Base-by-base conservation (phyloP, 805 yeast species). In the Schizosaccharomyces lindneri region DNA sequence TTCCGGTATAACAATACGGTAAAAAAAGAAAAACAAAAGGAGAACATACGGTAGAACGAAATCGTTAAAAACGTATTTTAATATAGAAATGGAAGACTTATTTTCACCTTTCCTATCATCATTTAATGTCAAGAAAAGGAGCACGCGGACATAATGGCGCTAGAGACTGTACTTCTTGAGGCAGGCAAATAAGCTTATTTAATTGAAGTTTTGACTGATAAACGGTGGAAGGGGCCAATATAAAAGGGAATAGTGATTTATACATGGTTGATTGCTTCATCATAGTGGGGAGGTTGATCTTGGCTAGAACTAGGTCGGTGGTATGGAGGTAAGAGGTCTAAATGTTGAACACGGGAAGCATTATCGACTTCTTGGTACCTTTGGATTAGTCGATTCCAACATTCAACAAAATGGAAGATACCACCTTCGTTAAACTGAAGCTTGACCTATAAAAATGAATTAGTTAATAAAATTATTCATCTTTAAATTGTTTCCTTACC, bases 271-370 rank as follows among this genome's bases (percentile, higher is more conserved):
- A 24, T 29, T 17, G 57, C 57, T 21, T 51, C 57, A 21, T 51
- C 57, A 51, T 51, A 51, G 2, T 24, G 36, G 27, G 57, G 57
- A 51, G 57, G 57, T 24, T 29, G 31, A 24, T 51, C 57, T 51
- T 51, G 57, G 36, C 57, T 51, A 11, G 57, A 51, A 29, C 57
- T 51, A 24, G 57, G 57, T 24, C 57, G 57, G 15, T 51, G 57
- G 36, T 51, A 51, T 9, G 57, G 57, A n/a, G 57, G 57, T 29
- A 51, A 29, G 2, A 29, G 57, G 7, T 51, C 57, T 24, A 51
- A 51, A 24, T 51, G 57, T 29, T 51, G 57, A 5, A 51, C 57
- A 24, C 36, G 57, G 3, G 36, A 21, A 24, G 27, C 57, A 51
- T n/a, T 51, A 17, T 29, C 57, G 11, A 51, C 57, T 51, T 51